Evolutionary conservation across 108 stramenopile genomes (phyloP), one percentile per base, ranked within the genome.

Genomic region (Schizochytrium sp.): DNA sequence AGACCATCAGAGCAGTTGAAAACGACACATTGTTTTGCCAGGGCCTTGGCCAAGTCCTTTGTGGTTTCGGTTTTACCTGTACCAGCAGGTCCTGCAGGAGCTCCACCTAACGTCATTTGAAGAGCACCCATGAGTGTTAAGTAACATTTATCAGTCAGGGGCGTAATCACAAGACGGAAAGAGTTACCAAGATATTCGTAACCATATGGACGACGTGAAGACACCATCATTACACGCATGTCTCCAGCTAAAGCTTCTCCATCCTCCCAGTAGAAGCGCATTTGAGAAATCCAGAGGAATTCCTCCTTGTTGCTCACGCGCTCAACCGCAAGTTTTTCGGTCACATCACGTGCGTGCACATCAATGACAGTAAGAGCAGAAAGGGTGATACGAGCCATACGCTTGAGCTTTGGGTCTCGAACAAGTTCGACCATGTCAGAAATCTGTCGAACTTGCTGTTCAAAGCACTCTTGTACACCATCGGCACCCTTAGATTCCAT

Each of bases 1-100:
- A 94, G 91, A n/a, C 95, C 95, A 60, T 95, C 95, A 41, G 93
- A 94, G 90, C 95, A 95, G 88, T 95, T 95, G 50, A 94, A 94
- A 19, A 95, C 95, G 38, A 95, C 95, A 56, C 94, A 94, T 92
- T 95, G 95, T 56, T 92, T 93, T 49, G 94, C 94, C 55, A 94
- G 90, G 87, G 94, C 94, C 87, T 94, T 94, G 53, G 92, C 92
- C 50, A 94, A 91, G 72, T 94, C 94, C 88, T 95, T 95, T 46
- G 92, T 93, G 0, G 95, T 94, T 59, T 95, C 95, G 0, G 95
- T 95, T 61, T 94, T 95, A 50, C 95, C 95, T 2, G 95, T 94
- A 10, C 95, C 95, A 56, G 95, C 95, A 17, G 95, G 95, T 0
- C 95, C 95, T 50, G 94, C 94, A 5, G 94, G 94, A 8, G 94